Base-by-base conservation (phyloP, 2,329 filamentous ascomycete genomes). In the Trichoderma harzianum region DNA sequence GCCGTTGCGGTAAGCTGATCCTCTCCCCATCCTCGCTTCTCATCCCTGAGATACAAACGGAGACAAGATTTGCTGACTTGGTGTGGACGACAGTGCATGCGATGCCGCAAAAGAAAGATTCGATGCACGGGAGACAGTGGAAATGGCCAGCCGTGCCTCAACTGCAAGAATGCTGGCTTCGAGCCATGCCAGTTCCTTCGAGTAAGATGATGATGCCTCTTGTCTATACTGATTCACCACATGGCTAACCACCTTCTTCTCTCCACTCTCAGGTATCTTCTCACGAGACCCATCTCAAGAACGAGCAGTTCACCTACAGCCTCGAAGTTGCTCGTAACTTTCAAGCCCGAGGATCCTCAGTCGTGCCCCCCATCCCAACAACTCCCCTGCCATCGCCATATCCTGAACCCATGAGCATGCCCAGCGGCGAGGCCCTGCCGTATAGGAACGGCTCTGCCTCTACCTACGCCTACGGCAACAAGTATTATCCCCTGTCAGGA, bases 21-120 rank as follows among this genome's bases (percentile, higher is more conserved):
- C 8, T 30, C 24, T 30, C 10, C 21, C 16, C 16, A 39, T 26
- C 18, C 12, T 3, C 8, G 3, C 24, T 43, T 32, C 5, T 5
- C 28, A 34, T 5, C 18, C 14, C 18, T 14, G 16, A 21, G 10
- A 32, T 16, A 30, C 26, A 60, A n/a, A 60, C 7, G 5, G 18
- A 21, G 57, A 60, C 28, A 3, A 34, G 7, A 3, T 60, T 60
- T 43, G 11, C 64, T 58, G n/a, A 60, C 28, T 39, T 10, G 51
- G 1, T 18, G 28, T 21, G 5, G 70, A 67, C 73, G 47, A 69
- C 75, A 98, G 95, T 98, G 95, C 80, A 89, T 90, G 43, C 90
- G 95, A 75, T 98, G 95, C 82, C 90, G 95, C 73, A 95, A 95
- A 83, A 89, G 95, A 72, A 98, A 98, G 85, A 98, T 98, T 77